Evolutionary conservation across 495 filamentous ascomycete species (phyloP), one percentile per base, ranked within the genome.

Genomic region (Penicillium samsonianum): DNA sequence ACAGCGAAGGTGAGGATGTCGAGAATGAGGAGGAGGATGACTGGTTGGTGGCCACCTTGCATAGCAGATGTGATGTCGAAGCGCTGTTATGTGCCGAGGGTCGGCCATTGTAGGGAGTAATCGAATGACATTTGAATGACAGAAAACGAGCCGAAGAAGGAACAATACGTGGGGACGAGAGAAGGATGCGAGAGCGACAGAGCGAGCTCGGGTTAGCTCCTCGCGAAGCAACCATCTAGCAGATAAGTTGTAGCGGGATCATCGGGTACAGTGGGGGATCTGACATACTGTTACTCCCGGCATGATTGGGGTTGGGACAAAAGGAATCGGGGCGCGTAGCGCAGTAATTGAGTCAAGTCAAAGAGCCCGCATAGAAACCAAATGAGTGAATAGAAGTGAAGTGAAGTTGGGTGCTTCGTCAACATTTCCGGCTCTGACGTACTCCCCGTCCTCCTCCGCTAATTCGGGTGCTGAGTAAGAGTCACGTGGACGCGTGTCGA

Each of bases 1-100:
- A 53, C 26, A 63, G 59, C 11, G 75, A 57, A 14, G 71, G 70
- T 9, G 77, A 58, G 9, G 73, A 72, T 10, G 76, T 73, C 12
- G 73, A 78, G 57, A 76, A 80, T 2, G 73, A 67, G 8, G 68
- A 58, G 4, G 59, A 53, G 0, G 72, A 68, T 5, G 68, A 46
- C 16, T 31, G 45, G 22, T 41, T 47, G 38, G 38, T 38, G 5
- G 53, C 12, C 16, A 49, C 58, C 57, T 62, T 69, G 61, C 61
- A 53, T 53, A 60, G 30, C 57, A 50, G 47, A 51, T 59, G 30
- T 28, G 60, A 62, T 30, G 56, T 53, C 25, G 52, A 54, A 52
- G 45, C 12, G 50, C 33, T 42, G 48, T 59, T 41, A 40, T 55
- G 35, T 53, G 65, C 57, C 23, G 62, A 43, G 30, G 50, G 56